Conservation (phyloP, 2,329 filamentous ascomycete genomes). For the Aspergillus sp. region DNA sequence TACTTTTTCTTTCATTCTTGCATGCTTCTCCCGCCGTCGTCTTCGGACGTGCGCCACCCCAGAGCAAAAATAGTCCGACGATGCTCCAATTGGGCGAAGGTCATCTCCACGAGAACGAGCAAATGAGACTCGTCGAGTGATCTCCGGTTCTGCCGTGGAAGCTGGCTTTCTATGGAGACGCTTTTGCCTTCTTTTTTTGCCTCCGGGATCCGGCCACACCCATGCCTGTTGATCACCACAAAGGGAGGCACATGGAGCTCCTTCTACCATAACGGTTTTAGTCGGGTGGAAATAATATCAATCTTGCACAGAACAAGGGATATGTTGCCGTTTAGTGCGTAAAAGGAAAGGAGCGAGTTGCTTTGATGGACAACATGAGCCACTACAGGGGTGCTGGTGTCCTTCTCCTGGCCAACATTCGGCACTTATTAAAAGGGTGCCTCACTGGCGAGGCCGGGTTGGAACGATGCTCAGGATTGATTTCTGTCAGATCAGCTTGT, state of each 20-base stretch:
- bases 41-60: neutral
- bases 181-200: neutral
- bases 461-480: neutral
- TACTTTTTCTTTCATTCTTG: neutral
- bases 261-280: neutral
- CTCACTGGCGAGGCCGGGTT: too few relatives aligned
- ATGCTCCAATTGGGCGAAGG: neutral
- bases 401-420: neutral
- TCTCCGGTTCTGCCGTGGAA: slow-evolving; percentile 5
- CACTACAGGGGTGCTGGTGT: neutral
- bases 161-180: neutral
- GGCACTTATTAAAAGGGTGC: neutral
- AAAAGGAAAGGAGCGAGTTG: neutral
- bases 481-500: neutral
- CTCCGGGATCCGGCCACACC: slow-evolving; percentile 2
- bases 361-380: slow-evolving; percentile 10
- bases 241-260: neutral
- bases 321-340: slow-evolving; percentile 3
- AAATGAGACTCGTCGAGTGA: slow-evolving; percentile 17
- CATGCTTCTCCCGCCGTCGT: neutral
- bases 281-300: slow-evolving; percentile 5
- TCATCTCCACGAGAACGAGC: neutral
- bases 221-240: slow-evolving; percentile 8
- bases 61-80: slow-evolving; percentile 1
- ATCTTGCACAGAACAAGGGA: slow-evolving; percentile 9